Percentiles rank a stretch among this genome's conserved stretches.
Evolutionary conservation across 306 rosid species (phyloP).

Genomic region (Rosa multiflora): DNA sequence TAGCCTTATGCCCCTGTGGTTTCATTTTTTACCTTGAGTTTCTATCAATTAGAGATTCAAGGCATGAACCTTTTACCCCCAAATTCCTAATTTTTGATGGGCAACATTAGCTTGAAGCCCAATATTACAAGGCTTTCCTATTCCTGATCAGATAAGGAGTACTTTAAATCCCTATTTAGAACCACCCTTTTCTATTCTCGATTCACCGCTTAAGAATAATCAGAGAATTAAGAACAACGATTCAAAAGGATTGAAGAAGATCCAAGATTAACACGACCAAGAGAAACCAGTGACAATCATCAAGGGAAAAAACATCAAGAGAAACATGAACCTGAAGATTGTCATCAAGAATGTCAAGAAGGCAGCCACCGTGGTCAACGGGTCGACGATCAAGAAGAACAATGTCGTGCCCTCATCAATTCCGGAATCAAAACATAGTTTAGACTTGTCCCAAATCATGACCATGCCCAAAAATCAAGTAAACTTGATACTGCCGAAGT

Average conservation of each 20-base stretch:
- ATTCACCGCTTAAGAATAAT: too few relatives aligned
- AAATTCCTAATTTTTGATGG: too few relatives aligned
- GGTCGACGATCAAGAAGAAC: neutral
- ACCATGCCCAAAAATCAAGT: neutral
- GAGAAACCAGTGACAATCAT: neutral
- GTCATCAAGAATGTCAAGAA: neutral
- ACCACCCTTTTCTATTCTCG: neutral
- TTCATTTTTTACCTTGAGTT: too few relatives aligned
- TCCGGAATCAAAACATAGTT: neutral
- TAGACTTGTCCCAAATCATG: neutral
- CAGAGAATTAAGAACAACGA: too few relatives aligned
- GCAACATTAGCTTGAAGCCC: too few relatives aligned
- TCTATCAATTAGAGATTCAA: too few relatives aligned
- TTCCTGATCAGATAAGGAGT: neutral
- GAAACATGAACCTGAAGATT: neutral
- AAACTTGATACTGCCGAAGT: neutral
- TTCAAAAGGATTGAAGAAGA: too few relatives aligned
- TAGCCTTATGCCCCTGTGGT: too few relatives aligned
- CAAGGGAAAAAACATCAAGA: neutral
- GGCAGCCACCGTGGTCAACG: neutral
- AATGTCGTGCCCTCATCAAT: neutral
- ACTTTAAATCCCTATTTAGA: neutral
- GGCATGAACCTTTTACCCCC: too few relatives aligned
- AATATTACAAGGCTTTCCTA: neutral
- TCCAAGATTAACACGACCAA: neutral